Base-by-base conservation (phyloP, 2,329 filamentous ascomycete species). In the Pestalotiopsis fici region DNA sequence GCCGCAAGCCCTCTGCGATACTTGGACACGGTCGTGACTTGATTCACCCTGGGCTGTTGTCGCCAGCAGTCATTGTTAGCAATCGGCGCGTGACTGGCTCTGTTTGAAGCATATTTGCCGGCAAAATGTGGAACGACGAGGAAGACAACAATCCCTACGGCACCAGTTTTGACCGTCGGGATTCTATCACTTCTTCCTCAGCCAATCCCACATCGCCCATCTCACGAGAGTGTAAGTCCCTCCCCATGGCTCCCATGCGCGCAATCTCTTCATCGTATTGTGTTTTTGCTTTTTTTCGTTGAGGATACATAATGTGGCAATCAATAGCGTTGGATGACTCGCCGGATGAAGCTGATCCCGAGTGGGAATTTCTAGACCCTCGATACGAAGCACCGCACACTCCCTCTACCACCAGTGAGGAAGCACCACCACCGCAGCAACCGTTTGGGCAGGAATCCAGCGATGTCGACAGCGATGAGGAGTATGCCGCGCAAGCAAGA, bases 121-220 rank as follows among this genome's bases (percentile, higher is more conserved):
- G 28, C 78, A 87, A 74, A 73, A 98, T 98, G 95, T 98, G 95
- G 95, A 97, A 98, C 87, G 95, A 98, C 85, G 95, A 98, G 83
- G 77, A 78, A 70, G 94, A 98, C 78, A 98, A 98, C 83, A 98
- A 98, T 79, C 95, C 95, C 4, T 98, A 98, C 77, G 95, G 94
- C 71, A 89, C 86, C 75, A 95, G 93, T 80, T 98, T 97, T 83
- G 93, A 96, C 79, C 92, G 93, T 74, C 90, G 93, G 75, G 93
- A 97, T 80, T 93, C 93, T 69, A 89, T 92, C 78, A 86, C 89
- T 59, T 93, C 91, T 31, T 91, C 91, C 37, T 83, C 85, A 56
- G 85, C 85, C 23, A 89, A 91, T 76, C 89, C 90, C 25, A 83
- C 89, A 65, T 92, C 91, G 50, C 90, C 90, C 59, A 81, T 79